Evolutionary conservation across 306 rosid species (phyloP), one percentile per base, ranked within the genome.

Genomic region (Crataegus laevigata): DNA sequence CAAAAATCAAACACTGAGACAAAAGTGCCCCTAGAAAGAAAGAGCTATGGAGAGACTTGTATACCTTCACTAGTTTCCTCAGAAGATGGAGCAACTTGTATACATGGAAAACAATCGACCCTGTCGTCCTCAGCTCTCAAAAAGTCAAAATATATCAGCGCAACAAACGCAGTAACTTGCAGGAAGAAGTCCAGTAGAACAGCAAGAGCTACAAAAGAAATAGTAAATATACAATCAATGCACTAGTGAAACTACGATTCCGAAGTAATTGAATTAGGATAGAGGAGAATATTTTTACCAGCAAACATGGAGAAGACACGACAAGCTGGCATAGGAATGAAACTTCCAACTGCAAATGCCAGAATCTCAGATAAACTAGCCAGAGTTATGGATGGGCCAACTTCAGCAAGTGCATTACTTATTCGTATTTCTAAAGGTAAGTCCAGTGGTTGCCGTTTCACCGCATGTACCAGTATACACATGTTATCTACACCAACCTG

Each of bases 401-500:
- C 98, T 82, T 91, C 96, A 78, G 85, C 97, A 70, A 94, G 81
- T 28, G 98, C 97, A 75, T 84, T 82, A 80, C 98, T 88, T 81
- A 94, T 84, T 72, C 87, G 85, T 71, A 85, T 93, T 82, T 94
- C 98, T 64, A 94, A 66, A 76, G 96, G 79, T 82, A 90, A 82
- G 75, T 67, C 88, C 60, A 76, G 51, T 72, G 96, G 78, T 78
- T 94, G 94, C 60, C 98, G 86, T 85, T 94, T 94, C 80, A 88
- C 88, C 69, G 98, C 94, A 85, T 94, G 94, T 78, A 94, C 96
- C 81, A 94, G 81, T 78, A 94, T 91, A 79, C 98, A 94, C 98
- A 94, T 94, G 86, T 91, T 94, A 90, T 94, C 97, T 25, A 94
- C 98, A 78, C 98, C 98, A 82, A 94, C 98, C 98, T 94, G 87